Conservation (phyloP, 2,329 filamentous ascomycete species). For the Sporothrix luriei region DNA sequence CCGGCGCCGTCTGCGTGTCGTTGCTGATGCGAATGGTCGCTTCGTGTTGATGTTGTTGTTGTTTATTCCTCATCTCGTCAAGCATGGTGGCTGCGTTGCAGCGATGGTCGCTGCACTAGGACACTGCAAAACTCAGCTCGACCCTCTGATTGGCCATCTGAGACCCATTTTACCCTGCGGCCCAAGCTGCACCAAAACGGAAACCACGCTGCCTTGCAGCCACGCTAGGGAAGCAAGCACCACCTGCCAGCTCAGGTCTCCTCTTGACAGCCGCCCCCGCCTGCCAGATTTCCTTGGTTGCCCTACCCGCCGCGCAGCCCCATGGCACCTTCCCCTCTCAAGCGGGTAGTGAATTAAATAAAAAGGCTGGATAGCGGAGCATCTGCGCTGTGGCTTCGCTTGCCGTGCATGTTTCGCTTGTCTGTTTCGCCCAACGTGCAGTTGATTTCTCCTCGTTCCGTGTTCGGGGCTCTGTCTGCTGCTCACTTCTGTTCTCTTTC, state of each 20-base stretch:
- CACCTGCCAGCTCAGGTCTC: neutral
- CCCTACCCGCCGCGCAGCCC: conserved; percentile 3
- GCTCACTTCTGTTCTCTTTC: neutral
- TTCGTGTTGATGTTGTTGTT: conserved; percentile 26
- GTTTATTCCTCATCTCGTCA: conserved; percentile 18
- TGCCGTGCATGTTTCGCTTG: conserved; percentile 16
- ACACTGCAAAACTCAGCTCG: conserved; percentile 1
- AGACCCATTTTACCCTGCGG: neutral
- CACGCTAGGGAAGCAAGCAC: neutral
- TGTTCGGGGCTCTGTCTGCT: neutral
- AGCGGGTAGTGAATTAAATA: conserved; percentile 15
- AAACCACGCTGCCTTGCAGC: conserved; percentile 8
- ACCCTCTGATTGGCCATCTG: conserved; percentile 8
- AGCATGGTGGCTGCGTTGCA: conserved; percentile 1
- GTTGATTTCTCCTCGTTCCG: conserved; percentile 2
- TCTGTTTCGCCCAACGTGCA: conserved; percentile 10
- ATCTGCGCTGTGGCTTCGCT: conserved; percentile 12
- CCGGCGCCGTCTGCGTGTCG: conserved; percentile 26
- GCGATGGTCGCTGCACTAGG: neutral
- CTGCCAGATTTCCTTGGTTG: conserved; percentile 15
- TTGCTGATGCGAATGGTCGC: neutral
- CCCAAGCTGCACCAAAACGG: conserved; percentile 10
- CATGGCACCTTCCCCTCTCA: neutral
- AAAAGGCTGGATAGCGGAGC: conserved; percentile 12
- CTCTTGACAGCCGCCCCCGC: conserved; percentile 2